phyloP scores from a whole-genome alignment of 495 filamentous ascomycete species.

The Aspergillus sclerotiicarbonarius region DNA sequence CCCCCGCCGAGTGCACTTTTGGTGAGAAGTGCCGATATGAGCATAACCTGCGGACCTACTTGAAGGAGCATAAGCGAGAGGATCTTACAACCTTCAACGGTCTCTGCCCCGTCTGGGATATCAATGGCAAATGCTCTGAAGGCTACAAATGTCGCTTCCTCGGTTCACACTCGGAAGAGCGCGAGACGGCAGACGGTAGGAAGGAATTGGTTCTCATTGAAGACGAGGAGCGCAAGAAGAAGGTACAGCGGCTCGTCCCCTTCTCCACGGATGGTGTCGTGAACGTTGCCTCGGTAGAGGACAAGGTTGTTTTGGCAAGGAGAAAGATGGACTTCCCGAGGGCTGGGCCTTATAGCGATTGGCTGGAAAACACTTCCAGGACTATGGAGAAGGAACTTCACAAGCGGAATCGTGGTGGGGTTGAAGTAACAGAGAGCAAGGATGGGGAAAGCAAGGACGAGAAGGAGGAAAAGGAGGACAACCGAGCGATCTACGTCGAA shows the following conservation, averaged over 20 bases:
- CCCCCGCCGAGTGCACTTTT: constrained; percentile 66
- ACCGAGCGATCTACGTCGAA: constrained; percentile 74
- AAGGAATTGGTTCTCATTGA: constrained; percentile 75
- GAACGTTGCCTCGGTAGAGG: constrained; percentile 64
- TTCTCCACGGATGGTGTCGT: constrained; percentile 58
- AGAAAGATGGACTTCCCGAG: constrained; percentile 64
- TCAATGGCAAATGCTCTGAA: constrained; percentile 67
- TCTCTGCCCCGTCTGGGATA: constrained; percentile 76
- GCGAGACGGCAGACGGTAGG: constrained; percentile 68
- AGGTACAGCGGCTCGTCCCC: constrained; percentile 31
- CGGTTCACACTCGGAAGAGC: constrained; percentile 73
- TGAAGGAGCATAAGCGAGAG: constrained; percentile 75
- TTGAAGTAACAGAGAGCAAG: constrained; percentile 25
- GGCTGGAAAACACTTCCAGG: constrained; percentile 61
- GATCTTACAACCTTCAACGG: constrained; percentile 74
- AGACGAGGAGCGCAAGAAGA: constrained; percentile 48
- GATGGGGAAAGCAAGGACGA: constrained; percentile 35
- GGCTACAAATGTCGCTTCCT: constrained; percentile 95
- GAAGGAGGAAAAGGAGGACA: constrained; percentile 68
- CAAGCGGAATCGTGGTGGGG: constrained; percentile 21
- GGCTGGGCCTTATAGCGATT: constrained; percentile 71
- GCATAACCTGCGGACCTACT: constrained; percentile 81
- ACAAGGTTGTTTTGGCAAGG: constrained; percentile 68
- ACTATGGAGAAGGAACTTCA: constrained; percentile 51
- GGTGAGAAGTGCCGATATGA: constrained; percentile 74